These are phyloP conservation scores for Monosporascus ibericus DNA, from an alignment of 2,329 filamentous ascomycete genomes.

Conservation along the genomic window DNA sequence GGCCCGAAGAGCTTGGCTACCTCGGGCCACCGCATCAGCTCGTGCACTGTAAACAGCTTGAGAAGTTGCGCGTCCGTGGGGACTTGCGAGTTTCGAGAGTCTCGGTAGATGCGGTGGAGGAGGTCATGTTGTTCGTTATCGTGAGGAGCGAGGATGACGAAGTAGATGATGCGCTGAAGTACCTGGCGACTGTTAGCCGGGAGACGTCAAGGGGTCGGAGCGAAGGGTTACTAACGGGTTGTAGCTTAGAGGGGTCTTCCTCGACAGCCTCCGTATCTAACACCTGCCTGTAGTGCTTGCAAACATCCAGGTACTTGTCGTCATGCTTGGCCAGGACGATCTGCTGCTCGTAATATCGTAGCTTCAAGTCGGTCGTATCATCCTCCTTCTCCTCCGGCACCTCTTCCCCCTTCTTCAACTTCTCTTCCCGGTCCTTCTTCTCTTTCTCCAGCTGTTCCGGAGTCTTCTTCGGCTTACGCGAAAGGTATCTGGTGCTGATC, in stretches of 20 bases:
- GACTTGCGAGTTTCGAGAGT: constrained; percentile 73
- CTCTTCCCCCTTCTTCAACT: constrained; percentile 72
- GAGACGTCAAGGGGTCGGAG: neutral
- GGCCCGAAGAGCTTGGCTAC: constrained; percentile 84
- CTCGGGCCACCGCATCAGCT: constrained; percentile 97
- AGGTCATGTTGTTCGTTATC: constrained; percentile 99
- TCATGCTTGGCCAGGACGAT: constrained; percentile 95
- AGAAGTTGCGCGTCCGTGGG: constrained; percentile 77
- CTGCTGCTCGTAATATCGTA: constrained; percentile 95
- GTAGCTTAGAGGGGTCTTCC: constrained; percentile 78
- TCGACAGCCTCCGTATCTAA: constrained; percentile 94
- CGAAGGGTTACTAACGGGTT: constrained; percentile 57
- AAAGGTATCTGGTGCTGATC: constrained; percentile 90
- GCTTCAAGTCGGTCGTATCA: constrained; percentile 92
- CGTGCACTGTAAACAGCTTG: constrained; percentile 89
- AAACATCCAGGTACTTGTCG: constrained; percentile 92
- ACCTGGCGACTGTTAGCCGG: constrained; percentile 45
- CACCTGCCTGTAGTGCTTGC: constrained; percentile 97
- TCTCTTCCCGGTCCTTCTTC: constrained; percentile 80
- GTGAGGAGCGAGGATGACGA: constrained; percentile 90
- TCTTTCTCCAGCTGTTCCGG: constrained; percentile 86
- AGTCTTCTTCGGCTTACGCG: constrained; percentile 86
- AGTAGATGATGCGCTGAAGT: constrained; percentile 94
- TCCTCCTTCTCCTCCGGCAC: constrained; percentile 73
- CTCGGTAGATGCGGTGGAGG: constrained; percentile 84